These are phyloP conservation scores for Limonomyces culmigenus DNA, from an alignment of 1,284 basidiomycete species.

Conservation along the genomic window DNA sequence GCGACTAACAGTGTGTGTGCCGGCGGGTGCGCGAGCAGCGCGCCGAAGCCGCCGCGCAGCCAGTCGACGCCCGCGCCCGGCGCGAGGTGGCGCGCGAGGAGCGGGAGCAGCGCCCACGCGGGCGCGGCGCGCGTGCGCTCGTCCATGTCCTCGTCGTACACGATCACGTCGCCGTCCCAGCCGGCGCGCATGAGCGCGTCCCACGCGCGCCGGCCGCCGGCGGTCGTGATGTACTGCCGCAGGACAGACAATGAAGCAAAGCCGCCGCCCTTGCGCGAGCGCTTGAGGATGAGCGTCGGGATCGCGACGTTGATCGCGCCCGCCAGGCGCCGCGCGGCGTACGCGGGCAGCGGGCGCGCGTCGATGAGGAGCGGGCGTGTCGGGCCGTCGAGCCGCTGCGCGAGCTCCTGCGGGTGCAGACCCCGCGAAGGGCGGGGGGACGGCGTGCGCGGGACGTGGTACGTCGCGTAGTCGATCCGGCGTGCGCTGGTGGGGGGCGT, in stretches of 20 bases:
- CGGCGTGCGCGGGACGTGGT: slow-evolving; percentile 5
- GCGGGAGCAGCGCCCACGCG: slow-evolving; percentile 35
- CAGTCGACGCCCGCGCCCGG: slow-evolving; percentile 37
- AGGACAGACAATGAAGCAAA: slow-evolving; percentile 50
- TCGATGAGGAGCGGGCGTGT: slow-evolving; percentile 60
- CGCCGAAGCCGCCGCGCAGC: slow-evolving; percentile 49
- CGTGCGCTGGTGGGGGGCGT: background rate
- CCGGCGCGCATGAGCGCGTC: slow-evolving; percentile 27
- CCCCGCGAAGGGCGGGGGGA: slow-evolving; percentile 21
- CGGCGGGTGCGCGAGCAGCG: slow-evolving; percentile 34
- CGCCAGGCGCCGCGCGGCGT: slow-evolving; percentile 42
- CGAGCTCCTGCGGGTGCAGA: slow-evolving; percentile 8
- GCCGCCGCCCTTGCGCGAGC: slow-evolving; percentile 51
- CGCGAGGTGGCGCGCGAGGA: slow-evolving; percentile 26
- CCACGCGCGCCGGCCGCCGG: slow-evolving; percentile 51
- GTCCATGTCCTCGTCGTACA: slow-evolving; percentile 66
- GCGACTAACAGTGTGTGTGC: slow-evolving; percentile 20
- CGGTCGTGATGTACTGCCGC: slow-evolving; percentile 64
- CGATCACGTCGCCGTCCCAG: slow-evolving; percentile 59
- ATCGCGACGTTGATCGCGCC: slow-evolving; percentile 69
- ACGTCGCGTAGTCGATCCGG: slow-evolving; percentile 5
- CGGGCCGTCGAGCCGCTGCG: slow-evolving; percentile 26
- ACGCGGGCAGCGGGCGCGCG: slow-evolving; percentile 53
- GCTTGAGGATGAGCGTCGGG: slow-evolving; percentile 73
- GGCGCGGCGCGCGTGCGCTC: slow-evolving; percentile 37